These are phyloP conservation scores for Umbelopsis sp. DNA, from an alignment of 371 early-diverging fungal genomes.

Conservation along the genomic window DNA sequence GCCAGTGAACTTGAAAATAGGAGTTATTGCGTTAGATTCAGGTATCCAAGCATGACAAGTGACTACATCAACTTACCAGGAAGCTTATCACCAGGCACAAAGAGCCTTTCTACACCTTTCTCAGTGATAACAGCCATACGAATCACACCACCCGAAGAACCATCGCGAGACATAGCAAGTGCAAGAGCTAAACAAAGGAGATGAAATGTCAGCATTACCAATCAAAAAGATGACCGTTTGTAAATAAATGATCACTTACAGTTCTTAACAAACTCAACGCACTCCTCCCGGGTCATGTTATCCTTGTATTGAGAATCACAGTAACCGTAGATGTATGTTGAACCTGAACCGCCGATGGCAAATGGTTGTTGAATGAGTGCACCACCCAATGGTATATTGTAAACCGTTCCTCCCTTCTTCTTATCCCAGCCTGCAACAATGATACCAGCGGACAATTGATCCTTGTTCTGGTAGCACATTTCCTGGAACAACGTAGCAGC, in stretches of 20 bases:
- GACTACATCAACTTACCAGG: slow-evolving; percentile 48
- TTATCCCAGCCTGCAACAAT: slow-evolving; percentile 99
- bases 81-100: slow-evolving; percentile 90
- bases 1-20: slow-evolving; percentile 29
- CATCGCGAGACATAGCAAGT: slow-evolving; percentile 98
- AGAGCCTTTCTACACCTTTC: slow-evolving; percentile 88
- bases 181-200: slow-evolving; percentile 70
- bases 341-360: slow-evolving; percentile 98
- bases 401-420: slow-evolving; percentile 90
- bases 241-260: slow-evolving; percentile 54
- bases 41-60: not conserved
- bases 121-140: slow-evolving; percentile 96
- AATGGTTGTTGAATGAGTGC: slow-evolving; percentile 91
- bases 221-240: not conserved
- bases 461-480: slow-evolving; percentile 95
- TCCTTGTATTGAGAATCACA: slow-evolving; percentile 91
- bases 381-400: slow-evolving; percentile 95
- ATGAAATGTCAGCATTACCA: not conserved
- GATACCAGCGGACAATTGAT: slow-evolving; percentile 91
- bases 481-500: slow-evolving; percentile 96
- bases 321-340: slow-evolving; percentile 98
- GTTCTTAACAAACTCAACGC: slow-evolving; percentile 94
- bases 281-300: slow-evolving; percentile 91
- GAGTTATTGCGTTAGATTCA: not conserved
- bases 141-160: slow-evolving; percentile 98